These are phyloP conservation scores for Ilyonectria destructans DNA, from an alignment of 2,329 filamentous ascomycete species.

Conservation along the genomic window DNA sequence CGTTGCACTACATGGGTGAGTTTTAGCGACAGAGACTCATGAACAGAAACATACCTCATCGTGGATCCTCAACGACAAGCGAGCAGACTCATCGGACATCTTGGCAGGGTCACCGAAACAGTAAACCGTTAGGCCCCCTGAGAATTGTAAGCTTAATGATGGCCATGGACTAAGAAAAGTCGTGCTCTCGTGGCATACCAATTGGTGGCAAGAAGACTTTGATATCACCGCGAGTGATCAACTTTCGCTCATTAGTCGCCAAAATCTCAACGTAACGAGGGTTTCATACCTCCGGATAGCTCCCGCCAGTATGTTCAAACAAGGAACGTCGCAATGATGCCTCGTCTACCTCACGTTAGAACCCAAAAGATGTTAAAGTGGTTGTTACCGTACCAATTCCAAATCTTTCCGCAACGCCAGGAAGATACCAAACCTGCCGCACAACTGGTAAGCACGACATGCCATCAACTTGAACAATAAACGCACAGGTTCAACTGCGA, in stretches of 20 bases:
- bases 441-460: conserved; percentile 13
- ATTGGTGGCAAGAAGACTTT: conserved; percentile 97
- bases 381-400: conserved; percentile 76
- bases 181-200: conserved; percentile 62
- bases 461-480: not conserved
- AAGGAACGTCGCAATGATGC: conserved; percentile 87
- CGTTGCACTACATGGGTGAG: conserved; percentile 78
- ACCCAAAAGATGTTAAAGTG: not conserved
- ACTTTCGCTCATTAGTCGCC: conserved; percentile 56
- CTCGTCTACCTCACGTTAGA: conserved; percentile 75
- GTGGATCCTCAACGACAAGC: conserved; percentile 87
- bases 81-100: conserved; percentile 88
- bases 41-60: conserved; percentile 66
- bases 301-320: conserved; percentile 96
- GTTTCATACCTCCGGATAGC: conserved; percentile 83
- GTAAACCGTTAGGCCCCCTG: conserved; percentile 92
- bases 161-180: not conserved
- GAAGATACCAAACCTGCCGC: conserved; percentile 81
- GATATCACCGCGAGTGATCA: conserved; percentile 95
- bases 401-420: conserved; percentile 92
- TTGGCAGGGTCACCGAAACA: conserved; percentile 96
- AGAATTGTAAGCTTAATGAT: conserved; percentile 28
- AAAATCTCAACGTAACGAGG: not conserved
- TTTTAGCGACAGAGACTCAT: conserved; percentile 4
- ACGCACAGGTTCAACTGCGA: conserved; percentile 92